phyloP scores from a whole-genome alignment of 2,329 filamentous ascomycete species.

The Ampelomyces quisqualis region DNA sequence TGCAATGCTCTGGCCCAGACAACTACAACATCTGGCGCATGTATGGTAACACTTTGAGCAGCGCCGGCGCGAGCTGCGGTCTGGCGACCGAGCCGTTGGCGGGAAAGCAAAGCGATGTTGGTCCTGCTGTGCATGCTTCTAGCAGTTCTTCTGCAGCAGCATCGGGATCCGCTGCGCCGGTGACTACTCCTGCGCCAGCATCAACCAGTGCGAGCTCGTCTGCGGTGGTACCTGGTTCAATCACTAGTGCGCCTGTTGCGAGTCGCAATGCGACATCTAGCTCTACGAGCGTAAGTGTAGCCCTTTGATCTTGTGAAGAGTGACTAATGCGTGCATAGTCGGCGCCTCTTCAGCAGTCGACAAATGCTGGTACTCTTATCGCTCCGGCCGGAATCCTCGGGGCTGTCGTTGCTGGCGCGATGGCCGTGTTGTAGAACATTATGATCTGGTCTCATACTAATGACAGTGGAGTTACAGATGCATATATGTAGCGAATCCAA shows the following conservation, averaged over 20 bases:
- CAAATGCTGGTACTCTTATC: slow-evolving; percentile 17
- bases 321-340: slow-evolving; percentile 10
- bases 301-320: neutral
- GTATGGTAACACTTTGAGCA: slow-evolving; percentile 45
- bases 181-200: slow-evolving; percentile 1
- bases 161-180: slow-evolving; percentile 3
- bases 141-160: slow-evolving; percentile 5
- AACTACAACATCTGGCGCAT: slow-evolving; percentile 50
- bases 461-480: no score
- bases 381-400: slow-evolving; percentile 17
- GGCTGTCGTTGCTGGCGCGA: slow-evolving; percentile 16
- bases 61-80: slow-evolving; percentile 29
- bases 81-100: slow-evolving; percentile 19
- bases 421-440: slow-evolving; percentile 17
- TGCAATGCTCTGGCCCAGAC: slow-evolving; percentile 47
- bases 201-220: slow-evolving; percentile 3
- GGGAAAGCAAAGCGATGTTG: slow-evolving; percentile 24
- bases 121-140: slow-evolving; percentile 11
- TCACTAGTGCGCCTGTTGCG: slow-evolving; percentile 3
- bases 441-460: no score
- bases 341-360: slow-evolving; percentile 15
- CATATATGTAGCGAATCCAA: no score
- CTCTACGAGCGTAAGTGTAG: slow-evolving; percentile 16
- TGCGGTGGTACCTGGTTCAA: slow-evolving; percentile 2
- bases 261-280: slow-evolving; percentile 16